Conservation (phyloP, 78 protist species). For the Dictyostelium citrinum region DNA sequence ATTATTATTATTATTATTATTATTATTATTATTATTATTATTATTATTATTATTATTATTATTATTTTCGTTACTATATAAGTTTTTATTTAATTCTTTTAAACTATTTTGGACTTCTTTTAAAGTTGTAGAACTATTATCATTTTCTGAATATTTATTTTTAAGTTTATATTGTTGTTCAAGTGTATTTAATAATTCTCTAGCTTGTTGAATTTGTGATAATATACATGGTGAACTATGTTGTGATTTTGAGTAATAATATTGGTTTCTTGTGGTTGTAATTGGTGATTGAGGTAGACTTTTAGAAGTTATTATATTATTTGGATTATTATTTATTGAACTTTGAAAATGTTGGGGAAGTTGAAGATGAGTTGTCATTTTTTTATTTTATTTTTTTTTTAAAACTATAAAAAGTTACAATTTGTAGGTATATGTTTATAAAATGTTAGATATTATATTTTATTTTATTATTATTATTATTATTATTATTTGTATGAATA, state of each 20-base stretch:
- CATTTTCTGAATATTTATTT: background rate
- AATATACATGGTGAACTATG: background rate
- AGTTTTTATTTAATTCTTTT: background rate
- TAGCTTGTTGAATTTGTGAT: constrained; percentile 1
- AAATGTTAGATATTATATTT: background rate
- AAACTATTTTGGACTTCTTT: background rate
- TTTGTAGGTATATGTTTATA: too few species aligned
- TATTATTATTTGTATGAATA: background rate
- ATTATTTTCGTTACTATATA: background rate
- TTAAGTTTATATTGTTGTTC: background rate
- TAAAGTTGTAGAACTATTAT: background rate
- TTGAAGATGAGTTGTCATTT: background rate
- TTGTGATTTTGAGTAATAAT: background rate
- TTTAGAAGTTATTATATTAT: background rate
- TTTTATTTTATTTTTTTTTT: background rate
- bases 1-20: too few species aligned
- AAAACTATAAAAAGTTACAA: background rate
- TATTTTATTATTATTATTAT: background rate
- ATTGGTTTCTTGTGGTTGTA: background rate
- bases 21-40: too few species aligned
- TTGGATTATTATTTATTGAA: background rate
- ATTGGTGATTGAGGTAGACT: constrained; percentile 2
- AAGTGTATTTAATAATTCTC: background rate
- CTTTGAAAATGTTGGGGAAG: background rate
- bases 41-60: too few species aligned